Evolutionary conservation across 2,329 filamentous ascomycete genomes (phyloP).

Genomic region (Ophiostoma tasmaniense): DNA sequence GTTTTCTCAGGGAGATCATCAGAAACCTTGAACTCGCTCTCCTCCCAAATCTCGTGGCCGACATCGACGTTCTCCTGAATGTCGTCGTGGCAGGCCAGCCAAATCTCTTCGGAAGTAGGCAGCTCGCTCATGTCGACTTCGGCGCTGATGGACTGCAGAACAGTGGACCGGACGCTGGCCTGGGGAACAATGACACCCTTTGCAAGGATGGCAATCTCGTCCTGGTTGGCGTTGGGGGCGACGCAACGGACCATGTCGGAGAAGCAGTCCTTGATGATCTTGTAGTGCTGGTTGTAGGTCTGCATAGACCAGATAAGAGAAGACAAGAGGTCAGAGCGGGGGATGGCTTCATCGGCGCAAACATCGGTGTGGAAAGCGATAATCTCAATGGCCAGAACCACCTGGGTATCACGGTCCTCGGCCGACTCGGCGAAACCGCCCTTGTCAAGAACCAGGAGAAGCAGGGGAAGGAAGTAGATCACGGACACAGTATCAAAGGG

Average conservation of each 20-base stretch:
- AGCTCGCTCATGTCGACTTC: conserved; percentile 88
- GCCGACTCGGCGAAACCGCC: conserved; percentile 64
- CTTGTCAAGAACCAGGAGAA: conserved; percentile 68
- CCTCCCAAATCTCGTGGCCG: conserved; percentile 87
- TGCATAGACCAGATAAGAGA: conserved; percentile 77
- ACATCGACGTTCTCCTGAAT: conserved; percentile 77
- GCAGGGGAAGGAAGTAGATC: conserved; percentile 75
- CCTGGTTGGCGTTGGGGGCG: conserved; percentile 64
- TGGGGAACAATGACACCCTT: conserved; percentile 73
- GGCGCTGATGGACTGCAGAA: conserved; percentile 80
- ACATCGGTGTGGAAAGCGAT: conserved; percentile 79
- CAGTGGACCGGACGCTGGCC: conserved; percentile 68
- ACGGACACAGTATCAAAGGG: conserved; percentile 84
- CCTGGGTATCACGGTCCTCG: conserved; percentile 81
- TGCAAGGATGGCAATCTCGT: conserved; percentile 69
- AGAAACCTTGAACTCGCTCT: conserved; percentile 69
- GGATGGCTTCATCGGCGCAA: conserved; percentile 66
- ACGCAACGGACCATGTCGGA: conserved; percentile 77
- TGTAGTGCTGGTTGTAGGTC: conserved; percentile 85
- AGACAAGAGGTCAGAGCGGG: conserved; percentile 63
- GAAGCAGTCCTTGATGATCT: conserved; percentile 86
- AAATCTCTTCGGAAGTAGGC: conserved; percentile 81
- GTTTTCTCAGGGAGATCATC: conserved; percentile 57
- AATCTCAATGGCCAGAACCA: conserved; percentile 82
- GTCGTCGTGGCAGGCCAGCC: conserved; percentile 88